phyloP scores from a whole-genome alignment of 192 early-diverging fungal species.

The Irineochytrium annulatum region DNA sequence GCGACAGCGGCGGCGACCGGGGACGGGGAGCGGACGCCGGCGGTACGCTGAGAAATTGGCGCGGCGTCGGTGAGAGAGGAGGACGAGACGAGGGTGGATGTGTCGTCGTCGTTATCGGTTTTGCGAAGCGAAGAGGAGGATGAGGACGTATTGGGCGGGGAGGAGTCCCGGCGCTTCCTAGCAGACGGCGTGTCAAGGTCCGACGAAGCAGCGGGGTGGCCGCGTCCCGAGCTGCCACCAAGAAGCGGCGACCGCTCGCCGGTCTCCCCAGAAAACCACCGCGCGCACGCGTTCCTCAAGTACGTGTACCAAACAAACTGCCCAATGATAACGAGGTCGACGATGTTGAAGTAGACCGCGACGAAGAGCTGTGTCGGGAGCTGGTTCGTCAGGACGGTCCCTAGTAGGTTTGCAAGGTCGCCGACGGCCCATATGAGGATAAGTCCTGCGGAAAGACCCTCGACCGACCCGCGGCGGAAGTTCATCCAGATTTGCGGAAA shows the following conservation, averaged over 20 bases:
- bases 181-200: no score
- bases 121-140: no score
- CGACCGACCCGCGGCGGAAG: slow-evolving; percentile 33
- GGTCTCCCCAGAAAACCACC: not conserved
- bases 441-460: slow-evolving; percentile 39
- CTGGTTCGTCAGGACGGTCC: slow-evolving; percentile 47
- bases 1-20: not conserved
- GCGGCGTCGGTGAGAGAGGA: no score
- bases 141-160: no score
- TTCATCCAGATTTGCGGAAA: slow-evolving; percentile 46
- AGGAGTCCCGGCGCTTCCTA: no score
- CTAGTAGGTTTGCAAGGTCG: slow-evolving; percentile 32
- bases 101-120: no score
- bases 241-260: not conserved
- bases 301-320: slow-evolving; percentile 42
- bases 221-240: no score
- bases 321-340: slow-evolving; percentile 31
- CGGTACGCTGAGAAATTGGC: no score
- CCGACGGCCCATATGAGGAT: slow-evolving; percentile 37
- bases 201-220: no score
- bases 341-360: slow-evolving; percentile 37
- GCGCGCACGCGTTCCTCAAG: not conserved
- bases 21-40: not conserved
- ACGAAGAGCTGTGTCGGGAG: slow-evolving; percentile 32
- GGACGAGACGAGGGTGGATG: no score